Conservation (phyloP, 2,329 filamentous ascomycete genomes). For the Epichloe festucae region DNA sequence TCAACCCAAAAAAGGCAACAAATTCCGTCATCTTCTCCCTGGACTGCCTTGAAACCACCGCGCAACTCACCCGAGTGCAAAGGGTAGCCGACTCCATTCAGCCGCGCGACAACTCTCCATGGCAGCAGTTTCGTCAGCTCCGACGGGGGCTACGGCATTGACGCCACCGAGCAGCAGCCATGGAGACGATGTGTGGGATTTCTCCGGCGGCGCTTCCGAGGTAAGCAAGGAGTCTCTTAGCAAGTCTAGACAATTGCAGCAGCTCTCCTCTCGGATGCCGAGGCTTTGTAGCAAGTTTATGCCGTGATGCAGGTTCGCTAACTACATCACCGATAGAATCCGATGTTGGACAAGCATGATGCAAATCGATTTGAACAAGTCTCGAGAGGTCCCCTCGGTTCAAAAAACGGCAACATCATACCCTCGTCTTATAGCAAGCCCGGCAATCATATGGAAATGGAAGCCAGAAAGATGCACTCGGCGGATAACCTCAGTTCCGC, state of each 20-base stretch:
- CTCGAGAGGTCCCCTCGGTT: slow-evolving; percentile 8
- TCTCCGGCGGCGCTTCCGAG: slow-evolving; percentile 21
- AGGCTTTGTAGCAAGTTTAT: background rate
- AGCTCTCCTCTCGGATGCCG: background rate
- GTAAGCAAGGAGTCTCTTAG: slow-evolving; percentile 17
- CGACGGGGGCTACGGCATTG: slow-evolving; percentile 33
- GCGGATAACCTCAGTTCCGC: slow-evolving; percentile 18
- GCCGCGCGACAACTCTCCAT: slow-evolving; percentile 21
- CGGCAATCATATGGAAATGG: slow-evolving; percentile 13
- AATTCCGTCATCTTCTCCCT: background rate
- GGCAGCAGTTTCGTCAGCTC: slow-evolving; percentile 39
- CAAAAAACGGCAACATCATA: slow-evolving; percentile 15
- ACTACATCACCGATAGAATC: slow-evolving; percentile 3
- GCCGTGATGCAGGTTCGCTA: background rate
- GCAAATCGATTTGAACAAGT: slow-evolving; percentile 6
- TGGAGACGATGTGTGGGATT: slow-evolving; percentile 34
- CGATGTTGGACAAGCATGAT: slow-evolving; percentile 5
- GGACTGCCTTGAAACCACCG: background rate
- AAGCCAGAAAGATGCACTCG: slow-evolving; percentile 24
- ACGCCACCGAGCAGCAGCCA: slow-evolving; percentile 37
- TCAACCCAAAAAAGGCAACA: background rate
- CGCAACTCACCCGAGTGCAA: slow-evolving; percentile 1
- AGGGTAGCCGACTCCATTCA: slow-evolving; percentile 16
- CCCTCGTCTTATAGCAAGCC: slow-evolving; percentile 9
- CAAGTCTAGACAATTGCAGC: background rate